Evolutionary conservation across 2,329 filamentous ascomycete genomes (phyloP), one percentile per base, ranked within the genome.

Genomic region (Leptodontidium sp.): DNA sequence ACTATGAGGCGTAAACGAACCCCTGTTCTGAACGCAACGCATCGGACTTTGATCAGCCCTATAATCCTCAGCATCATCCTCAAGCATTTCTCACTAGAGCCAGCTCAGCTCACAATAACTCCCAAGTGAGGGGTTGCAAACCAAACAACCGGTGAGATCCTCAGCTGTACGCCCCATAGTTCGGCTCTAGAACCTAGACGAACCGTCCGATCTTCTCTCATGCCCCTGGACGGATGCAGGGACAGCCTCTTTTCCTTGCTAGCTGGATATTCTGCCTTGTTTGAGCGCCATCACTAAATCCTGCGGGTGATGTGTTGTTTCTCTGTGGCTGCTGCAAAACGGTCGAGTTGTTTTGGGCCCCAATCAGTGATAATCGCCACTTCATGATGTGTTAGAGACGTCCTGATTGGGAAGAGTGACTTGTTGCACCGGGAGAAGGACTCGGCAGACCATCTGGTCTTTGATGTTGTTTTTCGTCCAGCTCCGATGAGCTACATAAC

Each of bases 221-320:
- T 12, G 11, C 14, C 24, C n/a, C 8, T 52, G 11, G 5, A 32
- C 29, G 6, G 6, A 32, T 53, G 50, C 50, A 53, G 50, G 50
- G 32, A 53, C 50, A 32, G 50, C 43, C 17, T 47, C 17, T 32
- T 7, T 47, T 4, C 14, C 8, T n/a, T 47, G 14, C 12, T 15
- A 12, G 17, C 15, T 47, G 6, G 12, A 5, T 17, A 32, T 17
- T 53, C 50, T 53, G 15, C 50, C 50, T 53, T 53, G 8, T 6
- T 15, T 14, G 50, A 53, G 3, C 26, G 26, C 50, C 50, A 53
- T 26, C 50, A 53, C 32, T 53, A 53, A 53, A 53, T 32, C 50
- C 50, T 17, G 12, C 12, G 12, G 7, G 50, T 7, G 7, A 53
- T 11, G 26, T 32, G 26, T 40, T 17, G 12, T 15, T 15, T 53